These are phyloP conservation scores for Teratosphaeria zuluensis DNA, from an alignment of 2,329 filamentous ascomycete genomes.

Conservation along the genomic window DNA sequence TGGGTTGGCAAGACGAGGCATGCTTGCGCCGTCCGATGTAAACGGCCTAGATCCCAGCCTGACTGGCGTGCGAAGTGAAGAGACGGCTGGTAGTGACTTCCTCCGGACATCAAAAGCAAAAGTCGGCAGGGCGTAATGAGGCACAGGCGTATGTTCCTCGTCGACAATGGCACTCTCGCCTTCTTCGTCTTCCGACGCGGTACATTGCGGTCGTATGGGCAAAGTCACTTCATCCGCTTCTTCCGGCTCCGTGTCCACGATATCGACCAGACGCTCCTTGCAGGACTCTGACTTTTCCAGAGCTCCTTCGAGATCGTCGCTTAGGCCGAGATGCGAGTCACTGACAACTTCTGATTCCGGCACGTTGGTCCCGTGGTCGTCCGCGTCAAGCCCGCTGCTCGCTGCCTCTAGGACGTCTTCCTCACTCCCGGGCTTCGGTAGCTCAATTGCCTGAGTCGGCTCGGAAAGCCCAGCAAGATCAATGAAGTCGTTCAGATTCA, in stretches of 20 bases:
- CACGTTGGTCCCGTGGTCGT: neutral
- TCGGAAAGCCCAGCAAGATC: slow-evolving; percentile 17
- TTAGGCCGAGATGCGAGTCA: neutral
- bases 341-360: neutral
- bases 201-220: neutral
- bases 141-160: slow-evolving; percentile 4
- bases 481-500: slow-evolving; percentile 23
- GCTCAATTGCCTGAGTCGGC: slow-evolving; percentile 6
- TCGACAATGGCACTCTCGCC: neutral
- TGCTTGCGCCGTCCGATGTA: slow-evolving; percentile 22
- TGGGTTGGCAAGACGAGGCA: slow-evolving; percentile 11
- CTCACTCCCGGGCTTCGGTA: neutral
- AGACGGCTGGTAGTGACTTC: slow-evolving; percentile 22
- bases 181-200: neutral
- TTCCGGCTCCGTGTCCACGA: neutral
- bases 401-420: neutral
- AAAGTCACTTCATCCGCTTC: neutral
- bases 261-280: neutral
- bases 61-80: slow-evolving; percentile 8
- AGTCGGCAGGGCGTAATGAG: slow-evolving; percentile 24
- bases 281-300: neutral
- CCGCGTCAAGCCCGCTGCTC: neutral
- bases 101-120: slow-evolving; percentile 22
- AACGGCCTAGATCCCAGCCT: slow-evolving; percentile 12
- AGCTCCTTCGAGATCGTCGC: neutral